Conservation (phyloP, 1,284 basidiomycete species). For the Trametes versicolor region DNA sequence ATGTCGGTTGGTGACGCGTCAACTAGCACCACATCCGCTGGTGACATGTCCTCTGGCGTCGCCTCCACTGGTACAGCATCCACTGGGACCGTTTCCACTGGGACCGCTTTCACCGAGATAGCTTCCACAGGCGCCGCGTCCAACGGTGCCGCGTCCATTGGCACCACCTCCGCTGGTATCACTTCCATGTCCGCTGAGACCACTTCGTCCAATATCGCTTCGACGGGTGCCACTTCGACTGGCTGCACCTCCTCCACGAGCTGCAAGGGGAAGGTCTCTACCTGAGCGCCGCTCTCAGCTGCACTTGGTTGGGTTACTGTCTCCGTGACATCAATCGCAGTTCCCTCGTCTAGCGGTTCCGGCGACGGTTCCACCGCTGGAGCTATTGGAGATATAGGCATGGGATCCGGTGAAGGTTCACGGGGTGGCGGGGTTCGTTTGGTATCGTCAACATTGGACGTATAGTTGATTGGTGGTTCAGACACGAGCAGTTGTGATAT, state of each 20-base stretch:
- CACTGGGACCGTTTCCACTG: not conserved
- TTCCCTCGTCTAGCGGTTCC: not conserved
- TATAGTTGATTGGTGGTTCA: not conserved
- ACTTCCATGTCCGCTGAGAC: not conserved
- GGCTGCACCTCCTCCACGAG: not conserved
- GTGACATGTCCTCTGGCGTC: not conserved
- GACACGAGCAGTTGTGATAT: not conserved
- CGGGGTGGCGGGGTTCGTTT: not conserved
- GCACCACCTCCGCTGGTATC: not conserved
- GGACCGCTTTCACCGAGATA: not conserved
- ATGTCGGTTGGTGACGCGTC: too few species aligned
- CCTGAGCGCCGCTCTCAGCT: not conserved
- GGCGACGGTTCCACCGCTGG: not conserved
- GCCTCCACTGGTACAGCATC: not conserved
- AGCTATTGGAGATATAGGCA: not conserved
- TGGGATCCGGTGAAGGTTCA: not conserved
- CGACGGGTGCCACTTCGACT: not conserved
- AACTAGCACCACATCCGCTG: not conserved
- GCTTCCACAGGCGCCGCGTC: not conserved
- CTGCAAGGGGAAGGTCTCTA: not conserved
- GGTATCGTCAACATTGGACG: not conserved
- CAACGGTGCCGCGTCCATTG: not conserved
- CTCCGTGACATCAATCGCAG: not conserved
- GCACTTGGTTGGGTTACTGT: not conserved
- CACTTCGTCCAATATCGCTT: not conserved